Base-by-base conservation (phyloP, 2,329 filamentous ascomycete species). In the Xylaria digitata region DNA sequence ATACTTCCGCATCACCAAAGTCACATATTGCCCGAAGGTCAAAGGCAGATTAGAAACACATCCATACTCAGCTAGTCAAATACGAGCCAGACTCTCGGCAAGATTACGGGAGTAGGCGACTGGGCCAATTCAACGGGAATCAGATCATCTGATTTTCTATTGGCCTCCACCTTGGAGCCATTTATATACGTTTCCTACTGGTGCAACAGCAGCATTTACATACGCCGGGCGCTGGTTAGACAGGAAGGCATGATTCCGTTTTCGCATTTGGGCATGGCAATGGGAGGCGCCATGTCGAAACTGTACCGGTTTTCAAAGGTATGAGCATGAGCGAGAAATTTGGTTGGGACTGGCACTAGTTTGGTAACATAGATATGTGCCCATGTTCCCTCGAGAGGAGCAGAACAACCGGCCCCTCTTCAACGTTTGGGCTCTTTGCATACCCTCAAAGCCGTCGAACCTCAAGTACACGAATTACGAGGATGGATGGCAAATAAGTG, bases 201-300 rank as follows among this genome's bases (percentile, higher is more conserved):
- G 55, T 52, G 43, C 40, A 45, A 32, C 23, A 40, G 34, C 13
- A 55, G 43, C 32, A 49, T 57, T 40, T 50, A n/a, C 48, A 55
- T 62, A 45, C 21, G 8, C 42, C 23, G n/a, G 46, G 52, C 26
- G 26, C 40, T 7, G n/a, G 45, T 49, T 59, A 66, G 62, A 60
- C 45, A 52, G 50, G 52, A 54, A 13, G n/a, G 53, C 37, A 55
- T 56, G 17, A 42, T 61, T 42, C 26, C 21, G 32, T 30, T 55
- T 63, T 61, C 52, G 55, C 55, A 63, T 68, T 63, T 52, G 23
- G 52, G 48, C 48, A 42, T 43, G 40, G 30, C 48, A 50, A 42
- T 37, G 32, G 19, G 26, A 30, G 46, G n/a, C 26, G 59, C 48
- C 43, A 15, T 23, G 7, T 42, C 13, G 42, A 52, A 50, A 17